Conservation (phyloP, 2,329 filamentous ascomycete genomes). For the Cadophora gregata region DNA sequence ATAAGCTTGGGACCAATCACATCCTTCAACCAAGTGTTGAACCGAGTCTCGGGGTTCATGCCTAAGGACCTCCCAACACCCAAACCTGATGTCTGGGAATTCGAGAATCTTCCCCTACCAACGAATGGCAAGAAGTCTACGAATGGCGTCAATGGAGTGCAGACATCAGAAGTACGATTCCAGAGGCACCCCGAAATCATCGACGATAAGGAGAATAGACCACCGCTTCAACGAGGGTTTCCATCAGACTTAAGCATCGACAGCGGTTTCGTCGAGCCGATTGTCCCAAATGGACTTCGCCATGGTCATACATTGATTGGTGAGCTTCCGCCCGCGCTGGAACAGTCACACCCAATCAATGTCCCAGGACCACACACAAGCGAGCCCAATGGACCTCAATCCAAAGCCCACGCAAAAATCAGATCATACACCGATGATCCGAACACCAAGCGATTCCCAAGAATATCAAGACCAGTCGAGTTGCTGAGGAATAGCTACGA, state of each 20-base stretch:
- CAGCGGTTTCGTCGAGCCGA: constrained; percentile 29
- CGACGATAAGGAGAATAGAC: constrained; percentile 18
- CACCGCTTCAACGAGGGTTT: constrained; percentile 20
- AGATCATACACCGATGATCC: constrained; percentile 42
- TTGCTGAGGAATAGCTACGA: constrained; percentile 65
- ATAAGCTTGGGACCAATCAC: constrained; percentile 34
- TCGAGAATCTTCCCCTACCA: constrained; percentile 5
- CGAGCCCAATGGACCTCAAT: constrained; percentile 36
- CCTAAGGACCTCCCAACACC: constrained; percentile 35
- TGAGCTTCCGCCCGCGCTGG: constrained; percentile 3
- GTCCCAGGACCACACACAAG: constrained; percentile 34
- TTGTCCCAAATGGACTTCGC: constrained; percentile 17
- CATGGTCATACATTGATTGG: constrained; percentile 23
- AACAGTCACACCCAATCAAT: constrained; percentile 35
- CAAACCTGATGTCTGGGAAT: constrained; percentile 26
- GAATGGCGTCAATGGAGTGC: constrained; percentile 22
- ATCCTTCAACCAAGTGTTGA: constrained; percentile 33
- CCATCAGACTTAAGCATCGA: constrained; percentile 31
- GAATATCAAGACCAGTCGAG: constrained; percentile 62
- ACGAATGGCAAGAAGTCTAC: constrained; percentile 6
- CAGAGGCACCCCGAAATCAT: constrained; percentile 23
- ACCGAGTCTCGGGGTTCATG: constrained; percentile 19
- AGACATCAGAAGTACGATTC: constrained; percentile 28
- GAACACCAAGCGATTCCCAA: constrained; percentile 50
- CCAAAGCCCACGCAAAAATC: constrained; percentile 40